Conservation (phyloP, 257 asterid genomes). For the Handroanthus guayacan region DNA sequence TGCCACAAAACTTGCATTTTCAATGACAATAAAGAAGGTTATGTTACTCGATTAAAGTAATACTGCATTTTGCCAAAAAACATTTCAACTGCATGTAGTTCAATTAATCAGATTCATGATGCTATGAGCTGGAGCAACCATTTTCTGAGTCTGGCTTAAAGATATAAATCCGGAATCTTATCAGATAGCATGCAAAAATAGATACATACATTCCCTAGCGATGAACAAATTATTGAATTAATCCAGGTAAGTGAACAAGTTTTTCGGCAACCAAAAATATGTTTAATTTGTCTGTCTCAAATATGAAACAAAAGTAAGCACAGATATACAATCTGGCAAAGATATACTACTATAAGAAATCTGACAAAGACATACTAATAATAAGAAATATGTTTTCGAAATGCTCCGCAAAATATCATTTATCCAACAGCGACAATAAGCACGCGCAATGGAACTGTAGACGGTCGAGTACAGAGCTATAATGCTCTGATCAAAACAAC, state of each 20-base stretch:
- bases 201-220: too few species aligned
- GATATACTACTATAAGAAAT: not conserved
- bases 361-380: not conserved
- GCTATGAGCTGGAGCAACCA: not conserved
- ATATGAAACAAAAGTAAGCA: not conserved
- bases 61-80: not conserved
- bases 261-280: not conserved
- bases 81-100: not conserved
- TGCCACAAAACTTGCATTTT: not conserved
- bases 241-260: not conserved
- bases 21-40: not conserved
- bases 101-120: not conserved
- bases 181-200: not conserved
- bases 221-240: too few species aligned
- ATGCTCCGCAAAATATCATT: not conserved
- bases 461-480: conserved; percentile 32
- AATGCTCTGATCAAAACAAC: not conserved
- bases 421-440: not conserved
- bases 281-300: not conserved
- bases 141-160: not conserved
- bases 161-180: not conserved
- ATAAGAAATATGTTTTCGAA: not conserved
- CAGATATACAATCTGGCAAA: not conserved
- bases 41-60: not conserved
- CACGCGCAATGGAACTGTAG: too few species aligned